Conservation (phyloP, 345 rosid genomes). For the Dovyalis caffra region DNA sequence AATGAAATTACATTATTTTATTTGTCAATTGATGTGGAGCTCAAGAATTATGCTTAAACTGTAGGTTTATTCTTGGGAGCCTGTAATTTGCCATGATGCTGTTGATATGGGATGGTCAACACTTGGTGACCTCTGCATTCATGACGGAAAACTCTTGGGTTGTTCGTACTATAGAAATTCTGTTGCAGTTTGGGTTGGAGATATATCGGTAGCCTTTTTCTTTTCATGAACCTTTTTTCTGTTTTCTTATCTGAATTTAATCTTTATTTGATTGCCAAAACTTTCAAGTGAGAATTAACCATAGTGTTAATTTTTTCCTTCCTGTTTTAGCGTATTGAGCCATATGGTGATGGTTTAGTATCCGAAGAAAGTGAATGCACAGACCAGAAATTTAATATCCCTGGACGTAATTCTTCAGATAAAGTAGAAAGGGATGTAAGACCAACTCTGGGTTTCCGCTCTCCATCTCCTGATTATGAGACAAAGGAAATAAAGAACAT, state of each 20-base stretch:
- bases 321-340: constrained; percentile 68
- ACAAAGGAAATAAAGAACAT: constrained; percentile 87
- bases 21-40: constrained; percentile 9
- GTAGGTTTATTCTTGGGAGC: constrained; percentile 99
- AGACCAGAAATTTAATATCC: constrained; percentile 47
- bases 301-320: neutral
- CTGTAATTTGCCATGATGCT: constrained; percentile 79
- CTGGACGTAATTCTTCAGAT: constrained; percentile 42
- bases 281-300: neutral
- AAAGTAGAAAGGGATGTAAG: constrained; percentile 44
- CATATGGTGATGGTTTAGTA: constrained; percentile 52
- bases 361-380: constrained; percentile 41
- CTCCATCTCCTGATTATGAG: constrained; percentile 69
- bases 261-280: neutral
- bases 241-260: neutral
- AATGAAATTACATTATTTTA: neutral
- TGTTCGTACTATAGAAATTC: constrained; percentile 79
- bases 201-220: constrained; percentile 54
- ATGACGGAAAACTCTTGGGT: constrained; percentile 81
- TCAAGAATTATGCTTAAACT: constrained; percentile 23
- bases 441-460: constrained; percentile 32
- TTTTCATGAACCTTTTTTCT: neutral
- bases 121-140: constrained; percentile 84
- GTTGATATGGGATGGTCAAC: constrained; percentile 93
- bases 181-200: constrained; percentile 90